Percentiles rank a stretch among this genome's conserved stretches.
These are phyloP conservation scores for Aspergillus sp. DNA, from an alignment of 2,329 filamentous ascomycete genomes.

Conservation along the genomic window DNA sequence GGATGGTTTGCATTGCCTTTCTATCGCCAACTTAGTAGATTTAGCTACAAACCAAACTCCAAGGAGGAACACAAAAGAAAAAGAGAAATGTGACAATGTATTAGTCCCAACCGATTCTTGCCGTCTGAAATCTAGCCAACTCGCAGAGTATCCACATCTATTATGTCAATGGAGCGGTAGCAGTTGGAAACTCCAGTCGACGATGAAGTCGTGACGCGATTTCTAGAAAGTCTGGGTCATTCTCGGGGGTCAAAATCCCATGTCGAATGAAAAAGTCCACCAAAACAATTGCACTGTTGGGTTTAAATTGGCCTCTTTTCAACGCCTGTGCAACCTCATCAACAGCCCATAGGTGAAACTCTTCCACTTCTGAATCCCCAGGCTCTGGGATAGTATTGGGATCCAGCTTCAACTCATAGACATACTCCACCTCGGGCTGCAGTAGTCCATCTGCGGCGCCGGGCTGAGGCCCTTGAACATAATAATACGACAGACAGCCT, in stretches of 20 bases:
- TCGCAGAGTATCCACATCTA: neutral
- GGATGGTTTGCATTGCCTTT: no score
- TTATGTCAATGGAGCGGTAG: neutral
- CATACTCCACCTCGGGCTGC: conserved; percentile 33
- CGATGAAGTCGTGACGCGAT: conserved; percentile 33
- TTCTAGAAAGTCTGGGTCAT: conserved; percentile 28
- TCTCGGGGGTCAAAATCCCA: conserved; percentile 30
- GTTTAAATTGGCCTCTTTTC: conserved; percentile 27
- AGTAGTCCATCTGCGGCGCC: conserved; percentile 20
- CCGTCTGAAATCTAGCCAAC: neutral
- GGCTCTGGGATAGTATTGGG: conserved; percentile 22
- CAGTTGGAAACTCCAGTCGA: conserved; percentile 1
- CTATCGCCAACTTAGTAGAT: no score
- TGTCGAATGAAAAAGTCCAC: conserved; percentile 35
- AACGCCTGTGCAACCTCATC: conserved; percentile 28
- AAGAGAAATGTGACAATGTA: no score
- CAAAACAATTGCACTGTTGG: conserved; percentile 31
- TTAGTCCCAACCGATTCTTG: no score
- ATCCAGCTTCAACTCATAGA: conserved; percentile 34
- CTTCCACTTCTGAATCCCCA: conserved; percentile 29
- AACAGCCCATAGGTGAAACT: conserved; percentile 27
- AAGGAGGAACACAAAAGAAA: no score
- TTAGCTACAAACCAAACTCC: no score
- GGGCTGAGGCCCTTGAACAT: neutral
- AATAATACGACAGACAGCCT: conserved; percentile 10